Conservation (phyloP, 2,329 filamentous ascomycete genomes). For the Exophiala calicioides region DNA sequence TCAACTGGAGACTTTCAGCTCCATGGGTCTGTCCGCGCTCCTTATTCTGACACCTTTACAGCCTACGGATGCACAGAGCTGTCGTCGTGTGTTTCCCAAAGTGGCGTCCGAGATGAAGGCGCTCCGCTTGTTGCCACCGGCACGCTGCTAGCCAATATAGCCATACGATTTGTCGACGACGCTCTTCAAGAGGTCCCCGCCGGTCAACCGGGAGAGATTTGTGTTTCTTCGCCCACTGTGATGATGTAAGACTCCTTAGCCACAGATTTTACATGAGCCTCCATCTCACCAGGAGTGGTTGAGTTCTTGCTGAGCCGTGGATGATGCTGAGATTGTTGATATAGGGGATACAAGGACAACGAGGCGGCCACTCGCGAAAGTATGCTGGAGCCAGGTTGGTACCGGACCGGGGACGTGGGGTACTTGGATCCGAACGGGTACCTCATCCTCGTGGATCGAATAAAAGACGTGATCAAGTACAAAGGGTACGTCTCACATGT, state of each 20-base stretch:
- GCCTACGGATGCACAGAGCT: constrained; percentile 7
- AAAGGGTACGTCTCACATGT: constrained; percentile 50
- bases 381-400: constrained; percentile 61
- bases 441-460: constrained; percentile 84
- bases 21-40: no score
- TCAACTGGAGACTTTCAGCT: no score
- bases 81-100: constrained; percentile 6
- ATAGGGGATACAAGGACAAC: constrained; percentile 12
- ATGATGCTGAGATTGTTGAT: neutral
- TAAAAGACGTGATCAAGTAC: constrained; percentile 65
- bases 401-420: constrained; percentile 85
- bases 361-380: constrained; percentile 5
- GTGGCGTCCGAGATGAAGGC: constrained; percentile 2
- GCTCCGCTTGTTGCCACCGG: constrained; percentile 5
- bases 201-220: constrained; percentile 5
- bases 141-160: constrained; percentile 5
- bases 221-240: constrained; percentile 6
- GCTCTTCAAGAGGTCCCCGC: constrained; percentile 2
- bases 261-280: no score
- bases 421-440: constrained; percentile 74
- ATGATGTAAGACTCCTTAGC: constrained; percentile 5
- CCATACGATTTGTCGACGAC: constrained; percentile 4
- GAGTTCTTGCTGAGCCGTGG: no score
- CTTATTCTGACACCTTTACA: neutral
- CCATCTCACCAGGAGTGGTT: no score